Evolutionary conservation across 305 asterid genomes (phyloP), one percentile per base, ranked within the genome.

Genomic region (Fraxinus dipetala): DNA sequence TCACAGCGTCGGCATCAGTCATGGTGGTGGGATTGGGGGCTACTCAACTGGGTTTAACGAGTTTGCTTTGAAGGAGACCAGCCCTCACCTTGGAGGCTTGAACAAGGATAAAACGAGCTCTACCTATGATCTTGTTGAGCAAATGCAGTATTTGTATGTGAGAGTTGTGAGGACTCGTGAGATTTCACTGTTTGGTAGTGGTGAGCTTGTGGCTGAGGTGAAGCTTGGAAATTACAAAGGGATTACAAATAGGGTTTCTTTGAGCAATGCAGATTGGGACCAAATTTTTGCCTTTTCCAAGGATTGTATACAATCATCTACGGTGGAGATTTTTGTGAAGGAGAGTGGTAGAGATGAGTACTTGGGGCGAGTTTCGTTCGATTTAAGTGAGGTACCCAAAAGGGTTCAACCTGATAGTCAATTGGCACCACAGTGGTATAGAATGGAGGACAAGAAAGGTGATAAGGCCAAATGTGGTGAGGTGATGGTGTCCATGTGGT

Each of bases 371-470:
- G 32, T 78, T 59, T 14, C 43, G 31, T 56, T 78, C 16, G 75
- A 78, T 78, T 36, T 78, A 18, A 20, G 18, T 18, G 81, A 78
- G 28, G 28, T 78, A 30, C 81, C 81, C 75, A 59, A 34, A 34
- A 13, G 81, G 54, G 75, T 78, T 22, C 81, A 54, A 32, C 81
- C 81, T 2, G 81, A 78, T 59, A 78, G 81, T 36, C 81, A 67
- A 35, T 78, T 78, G 56, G 81, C 81, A n/a, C 81, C 81, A 56
- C 45, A 78, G 22, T 78, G 81, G 81, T 78, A 78, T 32, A 67
- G 81, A 30, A 67, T 78, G 45, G 81, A 78, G 54, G 81, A 78
- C 81, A 59, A 35, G 56, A 78, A 78, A 7, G 81, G 81, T 6
- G 81, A 78, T 6, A 59, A 18, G 70, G 43, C 11, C 20, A 56